Evolutionary conservation across 2,329 filamentous ascomycete species (phyloP).

Genomic region (Fusarium neocosmosporiellum): DNA sequence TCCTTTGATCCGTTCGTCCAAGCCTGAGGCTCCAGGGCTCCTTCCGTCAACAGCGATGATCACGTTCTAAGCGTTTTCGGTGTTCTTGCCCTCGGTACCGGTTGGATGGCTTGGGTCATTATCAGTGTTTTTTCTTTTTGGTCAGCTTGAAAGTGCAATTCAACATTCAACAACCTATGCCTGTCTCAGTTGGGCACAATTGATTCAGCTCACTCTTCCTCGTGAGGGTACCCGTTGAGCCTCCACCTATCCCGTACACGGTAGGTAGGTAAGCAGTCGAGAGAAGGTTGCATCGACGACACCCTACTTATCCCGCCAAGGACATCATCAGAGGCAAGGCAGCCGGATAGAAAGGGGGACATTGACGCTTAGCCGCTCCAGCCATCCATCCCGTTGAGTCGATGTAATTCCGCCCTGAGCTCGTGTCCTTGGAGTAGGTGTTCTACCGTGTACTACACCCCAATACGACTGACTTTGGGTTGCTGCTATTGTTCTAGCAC

Average conservation of each 20-base stretch:
- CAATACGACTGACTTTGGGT: conserved; percentile 12
- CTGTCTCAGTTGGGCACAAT: conserved; percentile 13
- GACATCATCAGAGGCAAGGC: conserved; percentile 17
- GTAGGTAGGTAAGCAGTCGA: not conserved
- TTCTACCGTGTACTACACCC: conserved; percentile 5
- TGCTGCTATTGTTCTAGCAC: not conserved
- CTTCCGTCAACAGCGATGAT: conserved; percentile 17
- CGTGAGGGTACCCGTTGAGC: not conserved
- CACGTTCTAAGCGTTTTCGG: not conserved
- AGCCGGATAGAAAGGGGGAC: conserved; percentile 8
- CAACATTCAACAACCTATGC: not conserved
- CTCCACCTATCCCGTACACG: conserved; percentile 3
- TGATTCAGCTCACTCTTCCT: not conserved
- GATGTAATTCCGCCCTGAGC: conserved; percentile 13
- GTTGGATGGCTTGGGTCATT: not conserved
- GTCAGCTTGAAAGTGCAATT: not conserved
- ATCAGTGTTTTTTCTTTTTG: not conserved
- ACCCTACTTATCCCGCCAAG: conserved; percentile 36
- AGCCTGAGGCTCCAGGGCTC: conserved; percentile 1
- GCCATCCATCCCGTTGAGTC: conserved; percentile 20
- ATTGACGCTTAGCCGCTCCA: conserved; percentile 32
- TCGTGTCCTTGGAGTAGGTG: conserved; percentile 10
- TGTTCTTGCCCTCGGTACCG: not conserved
- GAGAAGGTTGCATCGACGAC: conserved; percentile 40
- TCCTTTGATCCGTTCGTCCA: conserved; percentile 22